A percentile compares a stretch with the other conserved stretches of the same genome.
Evolutionary conservation across 192 early-diverging fungal genomes (phyloP).

Genomic region (Coemansia sp.): DNA sequence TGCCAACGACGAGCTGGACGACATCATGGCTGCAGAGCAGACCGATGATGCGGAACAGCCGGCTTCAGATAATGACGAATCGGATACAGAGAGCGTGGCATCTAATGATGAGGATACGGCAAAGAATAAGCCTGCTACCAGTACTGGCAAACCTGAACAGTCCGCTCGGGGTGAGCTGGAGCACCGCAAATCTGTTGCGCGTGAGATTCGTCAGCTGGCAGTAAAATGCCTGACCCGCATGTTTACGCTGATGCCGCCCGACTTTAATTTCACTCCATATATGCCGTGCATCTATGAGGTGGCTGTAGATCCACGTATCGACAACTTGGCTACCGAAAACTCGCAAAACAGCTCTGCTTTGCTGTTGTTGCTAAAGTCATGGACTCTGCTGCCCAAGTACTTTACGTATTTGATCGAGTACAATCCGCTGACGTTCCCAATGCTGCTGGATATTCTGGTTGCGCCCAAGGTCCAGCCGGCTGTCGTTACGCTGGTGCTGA

Average conservation of each 20-base stretch:
- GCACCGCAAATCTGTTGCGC: conserved; percentile 25
- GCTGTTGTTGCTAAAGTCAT: conserved; percentile 72
- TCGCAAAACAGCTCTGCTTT: conserved; percentile 82
- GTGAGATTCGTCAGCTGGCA: conserved; percentile 61
- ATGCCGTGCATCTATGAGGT: conserved; percentile 70
- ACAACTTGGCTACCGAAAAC: conserved; percentile 73
- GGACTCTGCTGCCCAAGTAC: conserved; percentile 70
- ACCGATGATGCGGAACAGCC: conserved; percentile 3
- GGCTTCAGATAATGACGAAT: conserved; percentile 3
- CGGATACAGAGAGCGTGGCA: background rate
- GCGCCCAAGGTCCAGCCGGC: conserved; percentile 76
- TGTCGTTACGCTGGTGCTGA: conserved; percentile 70
- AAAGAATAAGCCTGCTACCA: background rate
- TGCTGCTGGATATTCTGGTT: conserved; percentile 68
- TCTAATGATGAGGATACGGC: conserved; percentile 12
- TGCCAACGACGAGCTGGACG: conserved; percentile 30
- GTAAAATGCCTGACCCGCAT: conserved; percentile 74
- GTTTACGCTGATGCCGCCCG: conserved; percentile 59
- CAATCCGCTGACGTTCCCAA: conserved; percentile 63
- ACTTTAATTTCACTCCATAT: conserved; percentile 76
- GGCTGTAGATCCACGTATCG: conserved; percentile 69
- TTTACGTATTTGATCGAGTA: conserved; percentile 64
- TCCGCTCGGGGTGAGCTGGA: conserved; percentile 14
- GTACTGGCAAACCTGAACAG: background rate
- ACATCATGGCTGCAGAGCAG: conserved; percentile 19